phyloP scores from a whole-genome alignment of 805 yeast species.

The Saccharomycopsis sp. region DNA sequence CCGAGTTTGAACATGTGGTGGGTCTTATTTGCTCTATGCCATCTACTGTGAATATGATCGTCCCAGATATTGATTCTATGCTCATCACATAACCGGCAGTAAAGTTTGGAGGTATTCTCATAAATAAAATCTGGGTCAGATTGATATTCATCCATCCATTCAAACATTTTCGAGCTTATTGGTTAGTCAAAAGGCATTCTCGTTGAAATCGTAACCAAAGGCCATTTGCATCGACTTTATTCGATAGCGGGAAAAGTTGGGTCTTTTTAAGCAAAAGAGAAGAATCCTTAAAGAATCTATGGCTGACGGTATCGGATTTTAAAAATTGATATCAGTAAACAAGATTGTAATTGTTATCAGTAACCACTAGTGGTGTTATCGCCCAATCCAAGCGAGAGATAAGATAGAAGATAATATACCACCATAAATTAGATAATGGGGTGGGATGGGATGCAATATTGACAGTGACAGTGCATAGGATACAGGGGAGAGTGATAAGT shows the following conservation, averaged over 20 bases:
- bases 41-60: conserved; percentile 5
- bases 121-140: conserved; percentile 12
- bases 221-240: not conserved
- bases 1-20: not conserved
- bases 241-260: too few relatives aligned
- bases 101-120: conserved; percentile 17
- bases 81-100: conserved; percentile 14
- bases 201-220: not conserved
- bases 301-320: not conserved
- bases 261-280: too few relatives aligned
- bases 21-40: conserved; percentile 6
- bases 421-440: too few relatives aligned
- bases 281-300: not conserved
- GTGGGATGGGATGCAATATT: not conserved
- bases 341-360: not conserved
- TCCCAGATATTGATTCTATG: conserved; percentile 12
- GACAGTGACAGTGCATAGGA: not conserved
- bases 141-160: conserved; percentile 16
- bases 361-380: too few relatives aligned
- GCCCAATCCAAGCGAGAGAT: too few relatives aligned
- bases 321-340: too few relatives aligned
- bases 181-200: not conserved
- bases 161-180: not conserved
- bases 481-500: not conserved
- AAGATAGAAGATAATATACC: too few relatives aligned